Base-by-base conservation (phyloP, 2,329 filamentous ascomycete genomes). In the Fusarium burgessii region DNA sequence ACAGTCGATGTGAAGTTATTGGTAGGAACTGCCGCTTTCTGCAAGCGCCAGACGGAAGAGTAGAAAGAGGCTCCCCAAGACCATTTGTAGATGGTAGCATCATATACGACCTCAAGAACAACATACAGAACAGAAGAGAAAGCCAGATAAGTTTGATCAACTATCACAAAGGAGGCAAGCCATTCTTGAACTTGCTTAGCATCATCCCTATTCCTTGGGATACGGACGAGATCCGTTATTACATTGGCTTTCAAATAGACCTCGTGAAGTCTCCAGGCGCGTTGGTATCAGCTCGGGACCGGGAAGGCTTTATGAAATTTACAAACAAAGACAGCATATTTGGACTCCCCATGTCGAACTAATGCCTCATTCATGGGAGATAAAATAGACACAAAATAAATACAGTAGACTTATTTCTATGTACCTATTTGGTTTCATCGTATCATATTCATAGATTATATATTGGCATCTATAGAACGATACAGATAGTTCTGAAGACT, bases 71-170 rank as follows among this genome's bases (percentile, higher is more conserved):
- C 2, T 18, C 5, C 4, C 23, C 5, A 0, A 14, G 7, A 3
- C 12, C 3, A 10, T 29, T 7, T 13, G 18, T n/a, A 13, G 43
- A 29, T 14, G 2, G 4, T 2, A 3, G 18, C 11, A 5, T 6
- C 15, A 7, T 17, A 3, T 11, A 47, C 4, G 5, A 1, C 6
- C 18, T 47, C 3, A 20, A 11, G 27, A 20, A 6, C 0, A 20
- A 11, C 5, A 2, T 47, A 6, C 3, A 32, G 18, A 18, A 32
- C 3, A 32, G 3, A 4, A 4, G 9, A 17, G 45, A 47, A 17
- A 32, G 4, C 4, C 13, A 32, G 27, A 12, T 32, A 0, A 20
- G 14, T 7, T 5, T 32, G 0, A 17, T 32, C 3, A 47, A 32
- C 45, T 47, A 32, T 17, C 9, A 27, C 0, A 47, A 32, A 0